Evolutionary conservation across 306 rosid species (phyloP).

Genomic region (Pterocarpus macrocarpus): DNA sequence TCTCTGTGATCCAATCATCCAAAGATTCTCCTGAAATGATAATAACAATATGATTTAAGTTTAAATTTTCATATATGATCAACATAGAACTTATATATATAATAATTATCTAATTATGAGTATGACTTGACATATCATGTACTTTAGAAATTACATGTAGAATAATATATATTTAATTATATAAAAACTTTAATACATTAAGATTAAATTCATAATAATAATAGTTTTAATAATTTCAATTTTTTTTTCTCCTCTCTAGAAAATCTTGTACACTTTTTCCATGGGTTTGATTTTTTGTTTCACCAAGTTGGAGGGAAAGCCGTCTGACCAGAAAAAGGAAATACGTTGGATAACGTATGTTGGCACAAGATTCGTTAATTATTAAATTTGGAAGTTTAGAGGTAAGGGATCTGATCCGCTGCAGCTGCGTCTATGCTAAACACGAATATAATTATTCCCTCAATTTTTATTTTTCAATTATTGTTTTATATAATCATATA

Average conservation of each 20-base stretch:
- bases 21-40: slow-evolving; percentile 1
- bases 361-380: slow-evolving; percentile 44
- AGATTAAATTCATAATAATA: no score
- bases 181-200: no score
- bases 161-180: not conserved
- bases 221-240: no score
- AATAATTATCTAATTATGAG: no score
- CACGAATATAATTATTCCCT: not conserved
- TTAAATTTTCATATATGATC: not conserved
- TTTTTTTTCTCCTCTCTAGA: not conserved
- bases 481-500: no score
- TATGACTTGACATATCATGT: no score
- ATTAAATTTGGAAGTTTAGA: not conserved
- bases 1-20: slow-evolving; percentile 33
- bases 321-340: slow-evolving; percentile 59
- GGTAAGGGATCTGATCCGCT: not conserved
- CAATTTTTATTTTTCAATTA: no score
- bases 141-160: no score
- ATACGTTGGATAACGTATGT: slow-evolving; percentile 48
- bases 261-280: slow-evolving; percentile 9
- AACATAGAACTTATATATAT: not conserved
- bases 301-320: slow-evolving; percentile 54
- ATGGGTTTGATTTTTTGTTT: not conserved
- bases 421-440: not conserved
- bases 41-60: not conserved